A percentile compares a stretch with the other conserved stretches of the same genome.
These are phyloP conservation scores for Lichtheimia ornata DNA, from an alignment of 371 early-diverging fungal genomes.

Conservation along the genomic window DNA sequence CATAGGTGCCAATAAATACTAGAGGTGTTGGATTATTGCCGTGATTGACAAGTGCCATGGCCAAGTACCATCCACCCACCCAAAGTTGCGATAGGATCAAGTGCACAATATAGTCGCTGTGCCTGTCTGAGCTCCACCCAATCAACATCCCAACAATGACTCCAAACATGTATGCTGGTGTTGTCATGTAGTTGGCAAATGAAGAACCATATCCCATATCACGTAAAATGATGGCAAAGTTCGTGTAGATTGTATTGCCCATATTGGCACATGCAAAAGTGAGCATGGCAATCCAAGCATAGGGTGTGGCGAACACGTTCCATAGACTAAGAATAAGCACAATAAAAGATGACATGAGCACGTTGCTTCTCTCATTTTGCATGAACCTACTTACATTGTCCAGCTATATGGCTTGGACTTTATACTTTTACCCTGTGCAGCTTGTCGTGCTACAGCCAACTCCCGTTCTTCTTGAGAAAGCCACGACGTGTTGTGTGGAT, in stretches of 20 bases:
- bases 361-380: no score
- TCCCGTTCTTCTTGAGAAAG: conserved; percentile 51
- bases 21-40: conserved; percentile 17
- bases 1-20: conserved; percentile 13
- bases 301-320: conserved; percentile 41
- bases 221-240: conserved; percentile 42
- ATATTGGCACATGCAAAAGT: conserved; percentile 40
- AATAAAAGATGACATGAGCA: not conserved
- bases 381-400: conserved; percentile 6
- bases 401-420: conserved; percentile 7
- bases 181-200: conserved; percentile 47
- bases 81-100: conserved; percentile 11
- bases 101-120: conserved; percentile 13
- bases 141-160: conserved; percentile 16
- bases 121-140: conserved; percentile 17
- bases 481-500: conserved; percentile 53
- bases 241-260: conserved; percentile 38
- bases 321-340: not conserved
- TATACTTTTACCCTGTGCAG: conserved; percentile 32
- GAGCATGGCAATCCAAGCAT: conserved; percentile 28
- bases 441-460: conserved; percentile 50
- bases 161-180: conserved; percentile 39
- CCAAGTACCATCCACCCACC: conserved; percentile 20
- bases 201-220: conserved; percentile 31
- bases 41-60: conserved; percentile 12